A percentile compares a stretch with the other conserved stretches of the same genome.
Evolutionary conservation across 2,329 filamentous ascomycete species (phyloP).

Genomic region (Aureobasidium sp.): DNA sequence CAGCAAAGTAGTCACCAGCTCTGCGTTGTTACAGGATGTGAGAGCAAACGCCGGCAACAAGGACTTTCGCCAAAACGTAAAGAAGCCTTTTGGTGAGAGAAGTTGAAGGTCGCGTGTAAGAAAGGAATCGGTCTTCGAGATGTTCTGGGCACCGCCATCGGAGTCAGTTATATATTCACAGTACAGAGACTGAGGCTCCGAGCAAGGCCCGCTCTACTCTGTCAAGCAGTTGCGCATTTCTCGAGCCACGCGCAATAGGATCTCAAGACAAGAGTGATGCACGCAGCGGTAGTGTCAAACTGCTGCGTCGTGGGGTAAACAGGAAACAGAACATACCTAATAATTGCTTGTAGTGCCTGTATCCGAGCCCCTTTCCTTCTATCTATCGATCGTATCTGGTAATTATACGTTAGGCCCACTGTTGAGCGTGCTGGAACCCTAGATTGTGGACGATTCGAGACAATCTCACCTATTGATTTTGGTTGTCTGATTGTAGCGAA

Average conservation of each 20-base stretch:
- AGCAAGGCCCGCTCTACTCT: neutral
- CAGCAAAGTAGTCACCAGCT: neutral
- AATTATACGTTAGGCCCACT: neutral
- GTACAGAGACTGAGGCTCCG: neutral
- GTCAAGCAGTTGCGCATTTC: neutral
- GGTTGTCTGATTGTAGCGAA: neutral
- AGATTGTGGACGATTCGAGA: neutral
- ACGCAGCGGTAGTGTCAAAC: neutral
- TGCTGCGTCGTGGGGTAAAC: neutral
- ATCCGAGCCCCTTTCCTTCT: neutral
- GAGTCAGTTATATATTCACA: neutral
- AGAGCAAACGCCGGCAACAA: neutral
- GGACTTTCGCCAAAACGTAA: neutral
- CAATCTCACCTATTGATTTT: conserved; percentile 6
- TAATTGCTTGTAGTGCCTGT: conserved; percentile 1
- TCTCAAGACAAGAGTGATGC: neutral
- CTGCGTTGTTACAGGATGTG: neutral
- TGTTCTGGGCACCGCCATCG: neutral
- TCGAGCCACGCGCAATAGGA: neutral
- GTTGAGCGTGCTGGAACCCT: neutral
- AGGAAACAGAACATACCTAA: neutral
- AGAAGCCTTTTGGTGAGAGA: neutral
- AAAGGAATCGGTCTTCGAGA: neutral
- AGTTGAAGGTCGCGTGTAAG: neutral
- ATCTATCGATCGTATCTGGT: conserved; percentile 1